Evolutionary conservation across 1,139 yeast species (phyloP).

Genomic region (Sugiyamaella japonica): DNA sequence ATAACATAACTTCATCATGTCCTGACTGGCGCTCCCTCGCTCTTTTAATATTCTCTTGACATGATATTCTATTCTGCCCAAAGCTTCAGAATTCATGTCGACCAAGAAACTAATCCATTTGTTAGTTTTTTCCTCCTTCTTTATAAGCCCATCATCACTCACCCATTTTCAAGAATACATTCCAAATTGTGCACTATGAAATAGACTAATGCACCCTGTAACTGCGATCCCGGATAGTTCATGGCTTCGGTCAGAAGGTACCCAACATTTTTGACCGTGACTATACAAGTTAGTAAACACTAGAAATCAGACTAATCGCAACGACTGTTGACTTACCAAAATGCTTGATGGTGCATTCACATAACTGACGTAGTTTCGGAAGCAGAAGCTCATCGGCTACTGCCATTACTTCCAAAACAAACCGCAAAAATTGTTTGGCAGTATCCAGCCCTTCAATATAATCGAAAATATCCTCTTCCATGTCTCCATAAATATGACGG

Average conservation of each 20-base stretch:
- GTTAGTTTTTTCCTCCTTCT: constrained; percentile 1
- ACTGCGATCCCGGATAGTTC: constrained; percentile 51
- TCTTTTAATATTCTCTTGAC: constrained; percentile 24
- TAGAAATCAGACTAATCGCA: neutral
- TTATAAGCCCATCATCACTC: constrained; percentile 8
- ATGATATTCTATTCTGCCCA: constrained; percentile 39
- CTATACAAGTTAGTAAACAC: constrained; percentile 18
- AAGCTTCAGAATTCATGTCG: constrained; percentile 35
- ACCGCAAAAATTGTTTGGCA: constrained; percentile 52
- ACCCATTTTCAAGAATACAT: constrained; percentile 55
- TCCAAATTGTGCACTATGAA: constrained; percentile 68
- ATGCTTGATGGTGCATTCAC: constrained; percentile 63
- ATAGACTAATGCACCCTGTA: constrained; percentile 65
- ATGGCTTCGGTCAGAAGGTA: constrained; percentile 57
- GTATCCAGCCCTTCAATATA: constrained; percentile 38
- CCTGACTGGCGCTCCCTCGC: neutral
- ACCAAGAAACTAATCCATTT: constrained; percentile 25
- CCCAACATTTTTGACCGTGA: constrained; percentile 62
- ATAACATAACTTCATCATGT: constrained; percentile 11
- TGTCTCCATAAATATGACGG: constrained; percentile 59
- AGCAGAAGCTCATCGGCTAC: constrained; percentile 65
- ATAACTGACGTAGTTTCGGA: constrained; percentile 56
- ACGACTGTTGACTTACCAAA: constrained; percentile 39
- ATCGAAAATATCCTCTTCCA: constrained; percentile 50
- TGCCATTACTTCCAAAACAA: constrained; percentile 59